A percentile compares a stretch with the other conserved stretches of the same genome.
Conservation (phyloP, 2,329 filamentous ascomycete genomes). For the Ceratocystis cubensis region DNA sequence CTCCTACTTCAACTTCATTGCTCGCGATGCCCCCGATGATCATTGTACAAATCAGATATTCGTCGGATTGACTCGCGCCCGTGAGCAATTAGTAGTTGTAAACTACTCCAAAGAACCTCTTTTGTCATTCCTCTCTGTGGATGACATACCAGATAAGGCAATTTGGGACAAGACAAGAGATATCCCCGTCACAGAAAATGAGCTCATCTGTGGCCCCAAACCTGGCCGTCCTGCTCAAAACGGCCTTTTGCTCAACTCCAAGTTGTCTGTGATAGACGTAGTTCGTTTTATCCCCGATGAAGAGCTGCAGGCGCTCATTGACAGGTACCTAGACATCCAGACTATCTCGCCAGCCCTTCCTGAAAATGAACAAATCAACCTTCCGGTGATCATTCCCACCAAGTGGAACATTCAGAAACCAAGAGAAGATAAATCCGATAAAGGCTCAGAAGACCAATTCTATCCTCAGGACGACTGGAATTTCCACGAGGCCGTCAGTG, state of each 20-base stretch:
- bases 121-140: constrained; percentile 25
- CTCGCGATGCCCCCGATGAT: constrained; percentile 26
- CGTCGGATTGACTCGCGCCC: constrained; percentile 27
- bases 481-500: constrained; percentile 25
- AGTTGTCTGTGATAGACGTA: constrained; percentile 23
- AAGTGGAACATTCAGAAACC: constrained; percentile 14
- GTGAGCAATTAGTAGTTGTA: constrained; percentile 26
- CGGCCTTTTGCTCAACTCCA: neutral
- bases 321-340: constrained; percentile 21
- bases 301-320: constrained; percentile 22
- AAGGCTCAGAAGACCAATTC: neutral
- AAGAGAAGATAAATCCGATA: neutral
- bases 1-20: constrained; percentile 24
- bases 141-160: constrained; percentile 6
- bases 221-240: neutral
- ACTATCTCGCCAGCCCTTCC: constrained; percentile 16
- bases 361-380: constrained; percentile 21
- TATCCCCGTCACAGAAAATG: neutral
- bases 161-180: constrained; percentile 15
- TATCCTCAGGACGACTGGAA: constrained; percentile 15
- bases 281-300: constrained; percentile 25
- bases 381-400: constrained; percentile 22
- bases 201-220: constrained; percentile 8
- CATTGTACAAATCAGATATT: constrained; percentile 26
- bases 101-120: constrained; percentile 21